Base-by-base conservation (phyloP, 176 grass and related monocot species). In the Poa annua region DNA sequence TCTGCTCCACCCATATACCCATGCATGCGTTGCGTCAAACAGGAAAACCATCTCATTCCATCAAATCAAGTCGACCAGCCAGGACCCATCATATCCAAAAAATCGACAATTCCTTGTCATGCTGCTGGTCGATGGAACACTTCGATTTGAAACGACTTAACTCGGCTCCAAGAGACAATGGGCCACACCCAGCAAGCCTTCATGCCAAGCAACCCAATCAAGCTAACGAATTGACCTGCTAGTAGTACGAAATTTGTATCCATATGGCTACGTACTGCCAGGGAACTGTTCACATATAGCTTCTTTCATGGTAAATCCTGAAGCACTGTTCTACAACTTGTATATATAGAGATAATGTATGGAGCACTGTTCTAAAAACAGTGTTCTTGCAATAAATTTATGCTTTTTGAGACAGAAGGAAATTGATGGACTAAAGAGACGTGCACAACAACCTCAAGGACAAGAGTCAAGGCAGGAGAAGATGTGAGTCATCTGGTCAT, bases 41-140 rank as follows among this genome's bases (percentile, higher is more conserved):
- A 85, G 83, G 44, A 47, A 89, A 38, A 34, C 53, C 78, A 77
- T 86, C 79, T 56, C 79, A 47, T 79, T 66, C 66, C 48, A 76
- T 89, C 88, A 78, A 45, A 48, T 48, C 45, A 15, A 49, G 47
- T 49, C 47, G 47, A 49, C 42, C 77, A 50, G 56, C 55, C 78
- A 72, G 78, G 52, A 78, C 81, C 83, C 41, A 78, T 85, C 83
- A 56, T 78, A 82, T 72, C 74, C 83, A 29, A 73, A 48, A 74
- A 56, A 73, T 74, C 36, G 88, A 86, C 88, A 66, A 62, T 83
- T 90, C 88, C 70, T 86, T 90, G 84, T 83, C 88, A 86, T 48
- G 52, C n/a, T 56, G 82, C n/a, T 85, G 19, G 68, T 69, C 57
- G 75, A 51, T 76, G 32, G 80, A 17, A 20, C 63, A 29, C 53